A percentile compares a stretch with the other conserved stretches of the same genome.
phyloP scores from a whole-genome alignment of 139 green algal genomes.

The Chlorella sp. region DNA sequence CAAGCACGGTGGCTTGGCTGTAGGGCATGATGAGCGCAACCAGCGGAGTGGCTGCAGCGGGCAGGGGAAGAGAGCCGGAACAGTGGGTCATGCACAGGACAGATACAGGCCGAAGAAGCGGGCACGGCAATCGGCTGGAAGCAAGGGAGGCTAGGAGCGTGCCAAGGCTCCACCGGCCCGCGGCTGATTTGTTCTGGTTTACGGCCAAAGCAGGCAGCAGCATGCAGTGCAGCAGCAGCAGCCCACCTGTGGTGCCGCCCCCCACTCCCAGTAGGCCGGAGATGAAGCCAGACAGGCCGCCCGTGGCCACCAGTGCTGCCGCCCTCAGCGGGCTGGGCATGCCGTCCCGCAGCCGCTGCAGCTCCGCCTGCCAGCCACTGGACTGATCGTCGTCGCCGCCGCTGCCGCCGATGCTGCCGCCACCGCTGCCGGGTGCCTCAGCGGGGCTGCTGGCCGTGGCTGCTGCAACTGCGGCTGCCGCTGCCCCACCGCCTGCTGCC shows the following conservation, averaged over 20 bases:
- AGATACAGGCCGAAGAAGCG: too few species aligned
- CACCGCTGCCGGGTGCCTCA: not conserved
- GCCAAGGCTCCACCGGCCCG: too few species aligned
- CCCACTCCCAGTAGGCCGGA: constrained; percentile 76
- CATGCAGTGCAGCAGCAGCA: not conserved
- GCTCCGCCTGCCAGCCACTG: not conserved
- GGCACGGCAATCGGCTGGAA: too few species aligned
- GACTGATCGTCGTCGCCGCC: not conserved
- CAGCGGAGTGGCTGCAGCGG: constrained; percentile 47
- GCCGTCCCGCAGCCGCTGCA: not conserved
- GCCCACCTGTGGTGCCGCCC: constrained; percentile 53
- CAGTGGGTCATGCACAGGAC: too few species aligned
- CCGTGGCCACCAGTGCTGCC: constrained; percentile 49
- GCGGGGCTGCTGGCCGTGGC: not conserved
- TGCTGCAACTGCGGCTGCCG: not conserved
- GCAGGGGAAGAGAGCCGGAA: too few species aligned
- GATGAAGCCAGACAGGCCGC: constrained; percentile 67
- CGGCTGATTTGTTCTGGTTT: too few species aligned
- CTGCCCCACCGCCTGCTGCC: not conserved
- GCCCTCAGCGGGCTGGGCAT: not conserved
- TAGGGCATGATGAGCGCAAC: constrained; percentile 44
- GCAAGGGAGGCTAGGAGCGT: too few species aligned
- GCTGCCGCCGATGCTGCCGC: not conserved
- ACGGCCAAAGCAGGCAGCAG: not conserved
- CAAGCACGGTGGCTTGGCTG: constrained; percentile 57